Evolutionary conservation across 345 rosid species (phyloP), one percentile per base, ranked within the genome.

Genomic region (Eucalyptus guilfoylei): DNA sequence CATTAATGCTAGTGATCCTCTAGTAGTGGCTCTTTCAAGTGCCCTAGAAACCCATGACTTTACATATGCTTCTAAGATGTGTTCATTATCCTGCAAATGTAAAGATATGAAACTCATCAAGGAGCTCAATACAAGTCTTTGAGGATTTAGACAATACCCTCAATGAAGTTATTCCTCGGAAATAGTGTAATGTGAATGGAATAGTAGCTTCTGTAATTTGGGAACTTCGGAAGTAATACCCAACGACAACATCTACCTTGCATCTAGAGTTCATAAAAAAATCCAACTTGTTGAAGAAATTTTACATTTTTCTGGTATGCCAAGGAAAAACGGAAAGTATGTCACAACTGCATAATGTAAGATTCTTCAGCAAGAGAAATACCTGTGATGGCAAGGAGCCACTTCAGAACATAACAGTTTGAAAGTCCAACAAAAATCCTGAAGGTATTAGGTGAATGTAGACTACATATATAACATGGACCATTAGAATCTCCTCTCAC

Each of bases 31-130:
- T 93, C 93, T 93, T 92, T 97, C 99, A 60, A 97, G 93, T 69
- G 96, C 95, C 87, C 96, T 95, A 50, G 96, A 89, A 60, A 92
- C 92, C 99, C 98, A 96, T 26, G 98, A 91, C 90, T 96, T 96
- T 85, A 91, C 93, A 89, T 96, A 96, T 23, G 95, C 97, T 91
- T 96, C 97, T 86, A 96, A 90, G 88, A 95, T 92, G n/a, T 52
- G 94, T 80, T 95, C 97, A 72, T 97, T 90, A 62, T 96, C 96
- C 98, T 97, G 94, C 91, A 87, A 16, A 34, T 32, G 54, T 30
- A 45, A 23, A 49, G 37, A 62, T 42, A 67, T 30, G 11, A 88
- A 32, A 47, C 88, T 58, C 37, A 60, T 40, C 7, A 87, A 86
- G 12, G 16, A 62, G 45, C 45, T 23, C 49, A 40, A 86, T 69